phyloP scores from a whole-genome alignment of 2,329 filamentous ascomycete species.

The Aspergillus aculeatus region DNA sequence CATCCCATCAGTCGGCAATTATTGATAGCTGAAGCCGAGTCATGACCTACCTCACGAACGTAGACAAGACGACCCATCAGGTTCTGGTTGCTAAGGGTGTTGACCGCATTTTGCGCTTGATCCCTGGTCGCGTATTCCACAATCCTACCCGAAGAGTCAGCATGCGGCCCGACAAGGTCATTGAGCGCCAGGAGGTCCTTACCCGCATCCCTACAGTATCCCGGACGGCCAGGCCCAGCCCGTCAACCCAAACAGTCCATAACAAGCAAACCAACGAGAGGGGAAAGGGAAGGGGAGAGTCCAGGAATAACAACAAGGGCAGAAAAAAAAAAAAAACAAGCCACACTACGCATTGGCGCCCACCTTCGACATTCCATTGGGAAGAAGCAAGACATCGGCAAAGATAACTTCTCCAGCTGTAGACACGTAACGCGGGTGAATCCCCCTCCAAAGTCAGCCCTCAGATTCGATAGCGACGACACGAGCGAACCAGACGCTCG shows the following conservation, averaged over 20 bases:
- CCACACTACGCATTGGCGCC: constrained; percentile 88
- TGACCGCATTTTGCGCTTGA: constrained; percentile 96
- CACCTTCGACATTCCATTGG: constrained; percentile 99
- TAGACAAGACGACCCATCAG: constrained; percentile 98
- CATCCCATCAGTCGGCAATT: constrained; percentile 10
- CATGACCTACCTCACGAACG: constrained; percentile 77
- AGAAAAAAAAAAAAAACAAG: constrained; percentile 68
- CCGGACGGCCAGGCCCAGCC: constrained; percentile 85
- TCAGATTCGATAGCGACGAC: constrained; percentile 21
- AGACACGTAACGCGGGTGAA: constrained; percentile 24
- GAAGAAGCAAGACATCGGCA: constrained; percentile 98
- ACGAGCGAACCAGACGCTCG: constrained; percentile 20
- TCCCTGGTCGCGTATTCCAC: constrained; percentile 99
- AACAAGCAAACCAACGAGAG: constrained; percentile 57
- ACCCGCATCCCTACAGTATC: constrained; percentile 99
- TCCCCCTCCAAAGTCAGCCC: constrained; percentile 31
- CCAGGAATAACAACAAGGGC: constrained; percentile 55
- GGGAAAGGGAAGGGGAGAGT: constrained; percentile 50
- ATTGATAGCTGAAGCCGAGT: neutral
- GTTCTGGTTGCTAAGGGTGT: constrained; percentile 97
- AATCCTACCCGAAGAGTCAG: constrained; percentile 63
- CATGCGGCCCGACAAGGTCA: constrained; percentile 1
- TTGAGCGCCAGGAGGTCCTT: constrained; percentile 46
- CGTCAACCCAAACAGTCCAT: constrained; percentile 98
- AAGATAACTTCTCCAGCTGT: constrained; percentile 98